Evolutionary conservation across 208 protist species (phyloP), one percentile per base, ranked within the genome.

Genomic region (Sergeia podlipaevii): DNA sequence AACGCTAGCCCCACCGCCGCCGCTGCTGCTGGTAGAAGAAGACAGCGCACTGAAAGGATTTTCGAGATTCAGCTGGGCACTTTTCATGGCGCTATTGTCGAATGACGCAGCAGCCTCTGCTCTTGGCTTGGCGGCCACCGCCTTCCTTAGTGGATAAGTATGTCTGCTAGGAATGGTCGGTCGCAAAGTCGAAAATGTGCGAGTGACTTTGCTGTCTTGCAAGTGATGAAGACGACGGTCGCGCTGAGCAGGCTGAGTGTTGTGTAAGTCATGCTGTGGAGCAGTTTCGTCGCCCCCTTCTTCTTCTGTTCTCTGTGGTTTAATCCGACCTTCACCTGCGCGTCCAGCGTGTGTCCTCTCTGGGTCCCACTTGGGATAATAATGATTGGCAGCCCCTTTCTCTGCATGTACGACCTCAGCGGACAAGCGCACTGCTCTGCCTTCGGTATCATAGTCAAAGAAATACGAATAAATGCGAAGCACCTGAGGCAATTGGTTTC

Each of bases 401-500:
- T 75, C 64, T 30, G 59, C 30, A 53, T 93, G 85, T 24, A 45
- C 23, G 20, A 85, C 27, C 0, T 44, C 34, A 24, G 65, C 47
- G 17, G 69, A 60, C 43, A 92, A 65, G 2, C 80, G 80, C 32
- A 85, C 75, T 24, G 24, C 45, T 62, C 63, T 27, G 41, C 53
- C n/a, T 32, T 42, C 27, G 62, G 59, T 64, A 20, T 83, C 70
- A 20, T 60, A 29, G 29, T 90, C 81, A 59, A 90, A 79, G 43
- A 77, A 93, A 60, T 89, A 89, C 18, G 56, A 60, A 62, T 88
- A 88, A 21, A 89, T 68, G n/a, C 56, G 65, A 30, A 88, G 42
- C 23, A 91, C 67, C 21, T 61, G 74, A 6, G 48, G 66, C 68
- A 91, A 71, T 15, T 50, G 70, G 41, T 63, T 80, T 4, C 62